These are phyloP conservation scores for Populus pruinosa DNA, from an alignment of 345 rosid genomes.

Conservation along the genomic window DNA sequence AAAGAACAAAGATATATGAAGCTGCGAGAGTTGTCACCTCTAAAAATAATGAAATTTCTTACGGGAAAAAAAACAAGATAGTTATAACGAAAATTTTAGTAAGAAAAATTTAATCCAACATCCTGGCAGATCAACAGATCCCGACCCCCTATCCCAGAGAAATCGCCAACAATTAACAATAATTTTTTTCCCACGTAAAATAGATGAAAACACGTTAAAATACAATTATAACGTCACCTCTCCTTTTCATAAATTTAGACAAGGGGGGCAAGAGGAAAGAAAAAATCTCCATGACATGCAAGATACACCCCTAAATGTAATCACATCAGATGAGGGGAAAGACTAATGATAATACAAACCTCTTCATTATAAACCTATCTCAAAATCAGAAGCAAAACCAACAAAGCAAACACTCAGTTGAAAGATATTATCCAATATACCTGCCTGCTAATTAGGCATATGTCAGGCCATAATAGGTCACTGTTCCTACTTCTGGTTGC, in stretches of 20 bases:
- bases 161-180: conserved; percentile 1
- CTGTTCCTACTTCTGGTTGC: conserved; percentile 55
- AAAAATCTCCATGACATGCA: conserved; percentile 38
- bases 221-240: conserved; percentile 24
- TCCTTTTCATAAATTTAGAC: conserved; percentile 26
- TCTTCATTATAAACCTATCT: conserved; percentile 37
- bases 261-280: conserved; percentile 16
- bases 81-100: not conserved
- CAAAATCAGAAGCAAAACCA: conserved; percentile 28
- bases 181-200: not conserved
- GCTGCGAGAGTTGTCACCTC: not conserved
- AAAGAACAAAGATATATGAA: not conserved
- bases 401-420: conserved; percentile 34
- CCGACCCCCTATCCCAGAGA: too few species aligned
- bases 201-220: conserved; percentile 9
- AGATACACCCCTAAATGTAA: conserved; percentile 24
- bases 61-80: too few species aligned
- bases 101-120: not conserved
- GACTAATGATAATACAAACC: conserved; percentile 38
- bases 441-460: conserved; percentile 24
- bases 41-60: not conserved
- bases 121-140: not conserved
- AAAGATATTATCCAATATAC: conserved; percentile 31
- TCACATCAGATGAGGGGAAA: conserved; percentile 18
- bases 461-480: conserved; percentile 20